Evolutionary conservation across 2,329 filamentous ascomycete species (phyloP).

Genomic region (Tolypocladium ovalisporum): DNA sequence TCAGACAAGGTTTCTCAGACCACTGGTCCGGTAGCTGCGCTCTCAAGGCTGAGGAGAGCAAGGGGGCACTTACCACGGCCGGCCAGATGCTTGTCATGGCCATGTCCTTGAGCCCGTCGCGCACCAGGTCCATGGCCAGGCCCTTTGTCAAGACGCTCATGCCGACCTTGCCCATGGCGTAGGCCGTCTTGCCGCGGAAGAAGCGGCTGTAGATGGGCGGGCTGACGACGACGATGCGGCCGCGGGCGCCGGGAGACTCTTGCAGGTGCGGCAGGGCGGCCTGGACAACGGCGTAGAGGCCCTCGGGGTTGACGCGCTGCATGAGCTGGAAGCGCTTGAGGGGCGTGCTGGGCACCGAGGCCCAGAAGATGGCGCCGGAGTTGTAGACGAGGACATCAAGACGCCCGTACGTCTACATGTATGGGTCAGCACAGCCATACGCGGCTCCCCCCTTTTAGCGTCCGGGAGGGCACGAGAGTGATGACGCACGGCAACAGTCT

Average conservation of each 20-base stretch:
- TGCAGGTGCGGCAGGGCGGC: conserved; percentile 55
- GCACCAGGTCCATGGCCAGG: conserved; percentile 64
- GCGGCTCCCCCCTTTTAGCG: no score
- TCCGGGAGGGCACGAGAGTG: not conserved
- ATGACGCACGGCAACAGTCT: conserved; percentile 34
- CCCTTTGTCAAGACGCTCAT: conserved; percentile 79
- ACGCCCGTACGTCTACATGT: conserved; percentile 39
- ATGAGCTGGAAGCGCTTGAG: conserved; percentile 69
- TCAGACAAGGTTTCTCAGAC: not conserved
- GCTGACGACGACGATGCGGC: conserved; percentile 65
- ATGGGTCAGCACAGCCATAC: not conserved
- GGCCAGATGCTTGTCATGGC: conserved; percentile 78
- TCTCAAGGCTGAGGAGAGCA: no score
- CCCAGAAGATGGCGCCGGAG: conserved; percentile 78
- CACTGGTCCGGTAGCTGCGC: no score
- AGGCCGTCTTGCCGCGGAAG: conserved; percentile 76
- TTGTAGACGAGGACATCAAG: conserved; percentile 76
- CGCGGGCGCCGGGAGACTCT: conserved; percentile 41
- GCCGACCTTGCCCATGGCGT: conserved; percentile 67
- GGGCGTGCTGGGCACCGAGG: conserved; percentile 60
- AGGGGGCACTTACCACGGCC: conserved; percentile 44
- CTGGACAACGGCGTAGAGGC: conserved; percentile 63
- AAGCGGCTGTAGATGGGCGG: conserved; percentile 81
- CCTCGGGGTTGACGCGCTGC: conserved; percentile 65
- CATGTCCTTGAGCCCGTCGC: conserved; percentile 52